A percentile compares a stretch with the other conserved stretches of the same genome.
phyloP scores from a whole-genome alignment of 495 filamentous ascomycete genomes.

The Lineolata rhizophorae region DNA sequence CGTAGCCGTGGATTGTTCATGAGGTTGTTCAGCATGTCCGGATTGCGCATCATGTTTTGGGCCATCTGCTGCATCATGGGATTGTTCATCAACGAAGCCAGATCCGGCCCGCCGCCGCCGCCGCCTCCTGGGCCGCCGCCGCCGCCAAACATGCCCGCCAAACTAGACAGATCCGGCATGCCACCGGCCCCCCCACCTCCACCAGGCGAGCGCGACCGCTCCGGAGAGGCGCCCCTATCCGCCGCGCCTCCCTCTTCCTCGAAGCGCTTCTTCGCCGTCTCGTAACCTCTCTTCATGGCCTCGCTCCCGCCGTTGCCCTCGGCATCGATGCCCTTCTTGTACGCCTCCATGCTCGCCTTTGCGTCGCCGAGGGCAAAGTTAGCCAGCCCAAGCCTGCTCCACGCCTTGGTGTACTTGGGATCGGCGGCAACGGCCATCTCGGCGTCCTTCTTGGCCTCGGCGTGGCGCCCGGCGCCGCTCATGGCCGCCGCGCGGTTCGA shows the following conservation, averaged over 20 bases:
- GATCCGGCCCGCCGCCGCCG: conserved; percentile 70
- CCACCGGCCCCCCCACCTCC: conserved; percentile 10
- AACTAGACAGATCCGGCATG: conserved; percentile 25
- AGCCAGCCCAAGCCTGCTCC: conserved; percentile 78
- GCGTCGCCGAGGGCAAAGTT: conserved; percentile 77
- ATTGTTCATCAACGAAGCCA: conserved; percentile 76
- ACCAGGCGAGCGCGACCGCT: conserved; percentile 18
- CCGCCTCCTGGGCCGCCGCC: conserved; percentile 33
- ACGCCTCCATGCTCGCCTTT: conserved; percentile 83
- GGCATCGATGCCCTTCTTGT: conserved; percentile 74
- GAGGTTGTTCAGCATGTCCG: conserved; percentile 64
- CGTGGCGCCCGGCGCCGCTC: conserved; percentile 58
- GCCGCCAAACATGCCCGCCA: conserved; percentile 53
- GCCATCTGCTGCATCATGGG: conserved; percentile 95
- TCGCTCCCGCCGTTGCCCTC: conserved; percentile 82
- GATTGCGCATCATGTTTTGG: conserved; percentile 90
- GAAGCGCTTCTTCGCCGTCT: conserved; percentile 68
- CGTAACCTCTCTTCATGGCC: conserved; percentile 82
- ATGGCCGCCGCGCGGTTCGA: conserved; percentile 92
- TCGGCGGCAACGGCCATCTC: conserved; percentile 70
- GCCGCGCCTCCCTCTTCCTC: conserved; percentile 39
- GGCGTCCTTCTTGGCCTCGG: conserved; percentile 61
- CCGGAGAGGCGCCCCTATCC: conserved; percentile 25
- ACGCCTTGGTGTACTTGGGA: conserved; percentile 88
- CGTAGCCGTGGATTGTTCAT: conserved; percentile 85